phyloP scores from a whole-genome alignment of 2,329 filamentous ascomycete genomes.

The Calonectria hongkongensis region DNA sequence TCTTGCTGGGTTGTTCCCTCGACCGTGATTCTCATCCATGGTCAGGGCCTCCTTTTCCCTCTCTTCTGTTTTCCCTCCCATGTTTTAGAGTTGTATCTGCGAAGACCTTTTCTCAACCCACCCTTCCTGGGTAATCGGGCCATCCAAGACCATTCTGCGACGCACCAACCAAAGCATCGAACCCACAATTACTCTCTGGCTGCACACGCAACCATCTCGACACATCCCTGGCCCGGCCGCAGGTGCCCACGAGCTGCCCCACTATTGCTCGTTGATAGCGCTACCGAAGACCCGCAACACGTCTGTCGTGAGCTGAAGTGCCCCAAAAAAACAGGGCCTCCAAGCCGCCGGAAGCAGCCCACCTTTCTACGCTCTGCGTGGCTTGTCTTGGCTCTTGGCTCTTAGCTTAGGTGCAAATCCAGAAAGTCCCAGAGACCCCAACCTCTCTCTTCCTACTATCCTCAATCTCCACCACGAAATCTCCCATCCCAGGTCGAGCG shows the following conservation, averaged over 20 bases:
- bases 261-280: slow-evolving; percentile 44
- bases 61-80: not conserved
- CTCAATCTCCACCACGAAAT: slow-evolving; percentile 56
- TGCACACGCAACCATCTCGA: slow-evolving; percentile 40
- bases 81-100: slow-evolving; percentile 19
- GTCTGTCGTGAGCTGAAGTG: slow-evolving; percentile 9
- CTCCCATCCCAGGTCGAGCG: slow-evolving; percentile 51
- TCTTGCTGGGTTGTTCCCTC: slow-evolving; percentile 3
- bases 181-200: slow-evolving; percentile 28
- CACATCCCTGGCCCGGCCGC: slow-evolving; percentile 38
- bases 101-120: not conserved
- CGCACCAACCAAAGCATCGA: slow-evolving; percentile 38
- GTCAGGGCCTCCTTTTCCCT: not conserved
- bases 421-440: slow-evolving; percentile 45
- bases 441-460: slow-evolving; percentile 53
- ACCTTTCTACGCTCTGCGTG: slow-evolving; percentile 42
- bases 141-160: slow-evolving; percentile 37
- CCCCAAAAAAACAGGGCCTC: slow-evolving; percentile 35
- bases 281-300: slow-evolving; percentile 31
- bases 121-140: slow-evolving; percentile 29
- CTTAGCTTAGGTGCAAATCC: slow-evolving; percentile 27
- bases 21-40: not conserved
- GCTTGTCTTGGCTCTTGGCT: slow-evolving; percentile 31
- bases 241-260: slow-evolving; percentile 46
- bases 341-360: slow-evolving; percentile 54